Base-by-base conservation (phyloP, 2,329 filamentous ascomycete genomes). In the Phaeoacremonium minimum region DNA sequence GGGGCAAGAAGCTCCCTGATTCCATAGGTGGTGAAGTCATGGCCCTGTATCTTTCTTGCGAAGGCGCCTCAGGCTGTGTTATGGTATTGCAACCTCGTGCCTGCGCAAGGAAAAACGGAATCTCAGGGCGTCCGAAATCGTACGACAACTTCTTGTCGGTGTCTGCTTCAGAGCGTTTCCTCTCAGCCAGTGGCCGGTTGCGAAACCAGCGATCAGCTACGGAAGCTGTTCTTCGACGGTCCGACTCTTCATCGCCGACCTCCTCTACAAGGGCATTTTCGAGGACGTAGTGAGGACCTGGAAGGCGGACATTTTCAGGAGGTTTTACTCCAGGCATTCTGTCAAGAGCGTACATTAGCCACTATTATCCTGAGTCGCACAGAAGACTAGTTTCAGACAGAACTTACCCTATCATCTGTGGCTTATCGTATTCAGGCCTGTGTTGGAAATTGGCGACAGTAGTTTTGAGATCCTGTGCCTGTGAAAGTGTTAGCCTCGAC, bases 371-470 rank as follows among this genome's bases (percentile, higher is more conserved):
- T 15, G 4, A n/a, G 12, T 9, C 15, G 15, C 12, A 12, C 12
- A 9, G 15, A 4, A 15, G 20, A 12, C 7, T 5, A n/a, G 2
- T 9, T 13, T 14, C 11, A 15, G n/a, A 16, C 16, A 7, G 17
- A 18, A 36, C 39, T 8, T 32, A 42, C 42, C 42, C 38, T 28
- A 37, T 36, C 4, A 31, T 28, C 12, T 34, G 29, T 22, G 36
- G 41, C 15, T 37, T 36, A 14, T 43, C 37, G 28, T 42, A 40
- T 13, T 22, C 34, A 18, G 33, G 36, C 15, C 29, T 33, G 12
- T 35, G 30, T 6, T 42, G 37, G 15, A 46, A 45, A n/a, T 45
- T 44, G 2, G 33, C 17, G 6, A 48, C 40, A 7, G 34, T 41
- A 12, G 39, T 19, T 22, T 38, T 28, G 6, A 43, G 35, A 26